Percentiles rank a stretch among this genome's conserved stretches.
These are phyloP conservation scores for Neurospora sp. DNA, from an alignment of 495 filamentous ascomycete genomes.

Conservation along the genomic window DNA sequence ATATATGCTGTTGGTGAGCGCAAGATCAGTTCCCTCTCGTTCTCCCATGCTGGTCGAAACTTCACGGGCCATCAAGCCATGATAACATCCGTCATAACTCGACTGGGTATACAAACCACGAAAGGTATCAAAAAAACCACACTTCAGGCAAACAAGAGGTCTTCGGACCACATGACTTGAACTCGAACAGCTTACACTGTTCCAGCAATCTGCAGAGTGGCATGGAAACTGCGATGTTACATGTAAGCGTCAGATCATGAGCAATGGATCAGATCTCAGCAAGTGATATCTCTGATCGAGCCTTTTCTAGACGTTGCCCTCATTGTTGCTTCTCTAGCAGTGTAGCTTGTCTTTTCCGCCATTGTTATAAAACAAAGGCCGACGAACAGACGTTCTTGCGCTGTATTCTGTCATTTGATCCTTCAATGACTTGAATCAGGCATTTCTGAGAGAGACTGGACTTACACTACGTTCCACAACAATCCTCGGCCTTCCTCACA, in stretches of 20 bases:
- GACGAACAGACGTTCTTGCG: neutral
- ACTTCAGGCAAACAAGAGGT: neutral
- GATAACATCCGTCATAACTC: neutral
- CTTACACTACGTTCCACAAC: neutral
- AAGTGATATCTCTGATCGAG: rapidly evolving
- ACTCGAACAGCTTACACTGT: neutral
- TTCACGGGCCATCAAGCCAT: neutral
- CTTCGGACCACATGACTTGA: neutral
- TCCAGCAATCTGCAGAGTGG: neutral
- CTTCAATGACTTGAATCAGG: neutral
- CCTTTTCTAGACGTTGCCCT: neutral
- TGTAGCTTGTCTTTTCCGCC: too few species aligned
- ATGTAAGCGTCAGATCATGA: too few species aligned
- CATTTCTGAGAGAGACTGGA: neutral
- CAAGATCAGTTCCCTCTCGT: neutral
- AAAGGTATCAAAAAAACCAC: neutral
- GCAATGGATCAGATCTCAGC: neutral
- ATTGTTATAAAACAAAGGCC: too few species aligned
- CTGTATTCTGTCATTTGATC: neutral
- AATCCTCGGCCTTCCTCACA: neutral
- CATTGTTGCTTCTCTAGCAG: neutral
- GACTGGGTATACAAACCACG: neutral
- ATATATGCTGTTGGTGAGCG: neutral
- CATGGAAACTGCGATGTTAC: neutral
- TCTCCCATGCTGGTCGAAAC: neutral